A percentile compares a stretch with the other conserved stretches of the same genome.
phyloP scores from a whole-genome alignment of 371 early-diverging fungal species.

The Mucor sp. region DNA sequence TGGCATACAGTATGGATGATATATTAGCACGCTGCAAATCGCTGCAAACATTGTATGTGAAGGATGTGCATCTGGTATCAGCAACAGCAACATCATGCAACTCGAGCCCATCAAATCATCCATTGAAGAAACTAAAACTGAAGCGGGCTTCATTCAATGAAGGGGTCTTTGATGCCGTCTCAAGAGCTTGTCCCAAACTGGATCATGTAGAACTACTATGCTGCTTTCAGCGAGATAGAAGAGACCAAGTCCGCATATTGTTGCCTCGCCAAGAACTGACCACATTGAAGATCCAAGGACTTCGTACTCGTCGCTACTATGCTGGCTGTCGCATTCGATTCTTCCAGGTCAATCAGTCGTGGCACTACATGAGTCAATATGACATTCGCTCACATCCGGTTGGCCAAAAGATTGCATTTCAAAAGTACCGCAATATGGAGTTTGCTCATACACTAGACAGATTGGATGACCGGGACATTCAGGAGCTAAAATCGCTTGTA shows the following conservation, averaged over 20 bases:
- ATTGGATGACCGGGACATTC: slow-evolving; percentile 12
- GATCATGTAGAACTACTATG: slow-evolving; percentile 14
- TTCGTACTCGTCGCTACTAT: slow-evolving; percentile 20
- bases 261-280: slow-evolving; percentile 6
- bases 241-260: slow-evolving; percentile 12
- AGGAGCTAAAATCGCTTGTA: slow-evolving; percentile 12
- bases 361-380: slow-evolving; percentile 23
- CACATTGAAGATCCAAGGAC: slow-evolving; percentile 14
- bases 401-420: slow-evolving; percentile 14
- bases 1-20: slow-evolving; percentile 6
- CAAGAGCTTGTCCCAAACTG: neutral
- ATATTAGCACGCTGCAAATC: slow-evolving; percentile 5
- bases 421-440: slow-evolving; percentile 23
- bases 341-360: slow-evolving; percentile 5
- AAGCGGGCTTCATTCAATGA: slow-evolving; percentile 18
- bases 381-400: slow-evolving; percentile 15
- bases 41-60: slow-evolving; percentile 5
- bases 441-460: slow-evolving; percentile 6
- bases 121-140: slow-evolving; percentile 10
- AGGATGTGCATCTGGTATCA: slow-evolving; percentile 7
- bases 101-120: neutral
- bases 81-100: neutral
- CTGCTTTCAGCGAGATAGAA: slow-evolving; percentile 19
- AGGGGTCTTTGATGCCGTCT: slow-evolving; percentile 7
- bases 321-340: slow-evolving; percentile 20